Evolutionary conservation across 495 filamentous ascomycete genomes (phyloP).

Genomic region (Cladorrhinum samala): DNA sequence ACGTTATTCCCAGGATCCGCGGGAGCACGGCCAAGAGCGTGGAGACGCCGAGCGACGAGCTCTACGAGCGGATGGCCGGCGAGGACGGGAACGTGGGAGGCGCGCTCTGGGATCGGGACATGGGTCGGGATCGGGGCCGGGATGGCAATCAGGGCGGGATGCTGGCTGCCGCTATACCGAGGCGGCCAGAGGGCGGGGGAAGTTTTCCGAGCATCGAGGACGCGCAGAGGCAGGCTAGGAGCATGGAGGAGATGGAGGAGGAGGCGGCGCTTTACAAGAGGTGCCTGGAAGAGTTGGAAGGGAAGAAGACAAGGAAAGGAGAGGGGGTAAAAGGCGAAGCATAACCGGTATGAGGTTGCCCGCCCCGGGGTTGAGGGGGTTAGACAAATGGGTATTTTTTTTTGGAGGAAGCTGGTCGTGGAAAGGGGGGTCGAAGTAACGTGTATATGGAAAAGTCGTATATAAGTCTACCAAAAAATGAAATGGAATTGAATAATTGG

Average conservation of each 20-base stretch:
- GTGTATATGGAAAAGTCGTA: too few relatives aligned
- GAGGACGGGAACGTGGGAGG: slow-evolving; percentile 80
- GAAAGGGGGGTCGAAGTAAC: too few relatives aligned
- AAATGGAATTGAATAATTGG: too few relatives aligned
- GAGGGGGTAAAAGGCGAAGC: neutral
- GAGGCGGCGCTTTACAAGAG: slow-evolving; percentile 64
- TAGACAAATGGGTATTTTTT: neutral
- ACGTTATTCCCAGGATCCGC: slow-evolving; percentile 74
- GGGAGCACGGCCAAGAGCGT: slow-evolving; percentile 39
- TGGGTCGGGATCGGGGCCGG: too few relatives aligned
- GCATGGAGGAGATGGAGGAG: slow-evolving; percentile 66
- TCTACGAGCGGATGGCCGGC: slow-evolving; percentile 77
- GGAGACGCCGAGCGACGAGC: slow-evolving; percentile 47
- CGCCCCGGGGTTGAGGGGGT: neutral
- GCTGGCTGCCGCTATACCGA: slow-evolving; percentile 6
- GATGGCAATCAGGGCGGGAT: neutral
- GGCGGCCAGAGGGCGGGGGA: slow-evolving; percentile 37
- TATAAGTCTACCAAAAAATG: too few relatives aligned
- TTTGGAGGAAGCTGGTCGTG: neutral
- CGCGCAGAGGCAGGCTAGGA: slow-evolving; percentile 59
- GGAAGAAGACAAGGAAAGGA: slow-evolving; percentile 17
- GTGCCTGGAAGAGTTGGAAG: slow-evolving; percentile 32
- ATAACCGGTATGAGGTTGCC: neutral
- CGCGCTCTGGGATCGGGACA: slow-evolving; percentile 44
- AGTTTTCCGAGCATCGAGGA: slow-evolving; percentile 56